phyloP scores from a whole-genome alignment of 371 early-diverging fungal genomes.

The Mucor plumbeus region DNA sequence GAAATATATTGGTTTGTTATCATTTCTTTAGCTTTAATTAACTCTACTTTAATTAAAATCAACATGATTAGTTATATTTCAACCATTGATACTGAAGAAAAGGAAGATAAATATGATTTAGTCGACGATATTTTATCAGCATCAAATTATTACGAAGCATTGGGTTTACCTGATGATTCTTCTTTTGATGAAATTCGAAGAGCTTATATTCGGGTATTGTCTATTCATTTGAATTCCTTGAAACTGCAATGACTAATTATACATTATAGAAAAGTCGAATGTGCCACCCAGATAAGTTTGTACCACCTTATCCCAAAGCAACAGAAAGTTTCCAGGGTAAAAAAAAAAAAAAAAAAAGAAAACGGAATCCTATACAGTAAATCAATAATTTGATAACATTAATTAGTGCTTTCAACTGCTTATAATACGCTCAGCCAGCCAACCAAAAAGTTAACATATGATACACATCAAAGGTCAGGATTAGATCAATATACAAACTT shows the following conservation, averaged over 20 bases:
- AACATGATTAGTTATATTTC: constrained; percentile 5
- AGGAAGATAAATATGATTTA: constrained; percentile 35
- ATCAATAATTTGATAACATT: neutral
- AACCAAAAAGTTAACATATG: constrained; percentile 57
- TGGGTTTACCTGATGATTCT: constrained; percentile 33
- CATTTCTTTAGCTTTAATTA: neutral
- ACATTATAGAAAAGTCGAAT: constrained; percentile 39
- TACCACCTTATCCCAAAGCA: constrained; percentile 31
- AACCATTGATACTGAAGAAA: neutral
- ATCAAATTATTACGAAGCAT: constrained; percentile 36
- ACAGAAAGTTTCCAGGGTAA: constrained; percentile 48
- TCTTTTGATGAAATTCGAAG: constrained; percentile 41
- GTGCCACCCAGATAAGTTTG: constrained; percentile 52
- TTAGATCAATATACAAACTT: constrained; percentile 31
- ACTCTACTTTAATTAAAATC: neutral
- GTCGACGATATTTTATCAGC: constrained; percentile 42
- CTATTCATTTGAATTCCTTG: neutral
- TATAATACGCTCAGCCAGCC: constrained; percentile 67
- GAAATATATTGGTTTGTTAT: neutral
- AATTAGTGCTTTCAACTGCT: constrained; percentile 58
- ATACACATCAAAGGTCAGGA: constrained; percentile 43
- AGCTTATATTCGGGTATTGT: constrained; percentile 45
- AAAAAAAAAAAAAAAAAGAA: too few species aligned
- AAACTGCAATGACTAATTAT: neutral
- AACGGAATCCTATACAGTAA: too few species aligned